Evolutionary conservation across 2,329 filamentous ascomycete species (phyloP).

Genomic region (Xylariaceae sp.): DNA sequence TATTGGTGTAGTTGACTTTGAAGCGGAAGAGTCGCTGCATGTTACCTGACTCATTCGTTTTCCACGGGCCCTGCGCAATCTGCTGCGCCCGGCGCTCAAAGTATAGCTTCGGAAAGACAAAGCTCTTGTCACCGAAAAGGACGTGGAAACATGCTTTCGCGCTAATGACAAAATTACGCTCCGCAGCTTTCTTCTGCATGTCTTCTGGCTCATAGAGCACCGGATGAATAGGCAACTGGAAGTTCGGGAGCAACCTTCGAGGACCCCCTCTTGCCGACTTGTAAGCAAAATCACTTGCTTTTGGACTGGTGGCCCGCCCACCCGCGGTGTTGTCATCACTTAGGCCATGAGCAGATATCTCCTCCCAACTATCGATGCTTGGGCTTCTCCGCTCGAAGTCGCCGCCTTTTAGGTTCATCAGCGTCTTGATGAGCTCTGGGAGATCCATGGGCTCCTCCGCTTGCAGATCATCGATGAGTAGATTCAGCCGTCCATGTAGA

Average conservation of each 20-base stretch:
- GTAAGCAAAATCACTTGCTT: conserved; percentile 30
- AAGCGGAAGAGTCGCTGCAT: conserved; percentile 79
- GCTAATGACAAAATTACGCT: conserved; percentile 83
- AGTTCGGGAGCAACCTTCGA: conserved; percentile 54
- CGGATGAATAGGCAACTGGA: conserved; percentile 76
- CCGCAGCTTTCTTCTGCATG: conserved; percentile 70
- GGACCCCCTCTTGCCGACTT: conserved; percentile 31
- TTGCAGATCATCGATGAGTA: conserved; percentile 75
- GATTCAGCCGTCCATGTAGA: conserved; percentile 78
- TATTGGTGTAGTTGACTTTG: conserved; percentile 62
- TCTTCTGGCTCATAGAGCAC: conserved; percentile 80
- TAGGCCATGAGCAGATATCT: conserved; percentile 59
- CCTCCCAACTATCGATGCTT: conserved; percentile 88
- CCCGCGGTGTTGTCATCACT: conserved; percentile 52
- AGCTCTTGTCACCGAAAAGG: conserved; percentile 92
- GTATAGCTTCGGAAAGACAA: conserved; percentile 88
- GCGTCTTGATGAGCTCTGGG: conserved; percentile 63
- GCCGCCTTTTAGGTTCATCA: conserved; percentile 71
- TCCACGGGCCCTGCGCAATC: conserved; percentile 86
- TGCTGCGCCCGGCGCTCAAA: conserved; percentile 74
- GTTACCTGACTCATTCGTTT: conserved; percentile 61
- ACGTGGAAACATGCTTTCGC: conserved; percentile 95
- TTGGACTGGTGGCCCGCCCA: conserved; percentile 34
- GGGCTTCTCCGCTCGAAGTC: conserved; percentile 58
- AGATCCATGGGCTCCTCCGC: conserved; percentile 65